Percentiles rank a stretch among this genome's conserved stretches.
Evolutionary conservation across 768 basidiomycete species (phyloP).

Genomic region (Auricularia cornea): DNA sequence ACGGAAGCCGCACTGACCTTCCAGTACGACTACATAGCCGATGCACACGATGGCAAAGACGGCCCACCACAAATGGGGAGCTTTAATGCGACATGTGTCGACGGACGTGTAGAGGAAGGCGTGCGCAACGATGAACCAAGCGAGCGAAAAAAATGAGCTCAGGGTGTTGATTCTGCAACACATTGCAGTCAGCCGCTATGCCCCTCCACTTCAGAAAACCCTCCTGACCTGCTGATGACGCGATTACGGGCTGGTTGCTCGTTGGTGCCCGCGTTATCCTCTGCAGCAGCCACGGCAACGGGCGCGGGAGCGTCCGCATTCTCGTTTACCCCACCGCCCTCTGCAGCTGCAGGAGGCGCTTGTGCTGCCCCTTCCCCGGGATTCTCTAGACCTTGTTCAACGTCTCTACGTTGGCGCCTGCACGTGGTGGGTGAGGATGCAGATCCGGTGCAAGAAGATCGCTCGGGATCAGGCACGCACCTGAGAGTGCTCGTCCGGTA

Average conservation of each 20-base stretch:
- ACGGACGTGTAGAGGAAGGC: conserved; percentile 72
- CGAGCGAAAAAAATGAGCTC: conserved; percentile 61
- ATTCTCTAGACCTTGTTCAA: background rate
- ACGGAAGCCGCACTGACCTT: conserved; percentile 19
- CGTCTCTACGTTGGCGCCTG: background rate
- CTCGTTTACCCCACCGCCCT: background rate
- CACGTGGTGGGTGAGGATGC: background rate
- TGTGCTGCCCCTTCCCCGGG: background rate
- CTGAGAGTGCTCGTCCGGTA: background rate
- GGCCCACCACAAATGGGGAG: conserved; percentile 85
- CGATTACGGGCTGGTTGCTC: background rate
- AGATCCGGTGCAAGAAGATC: background rate
- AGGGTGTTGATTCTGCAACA: conserved; percentile 48
- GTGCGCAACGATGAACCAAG: conserved; percentile 78
- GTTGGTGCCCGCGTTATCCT: background rate
- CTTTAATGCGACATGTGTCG: conserved; percentile 58
- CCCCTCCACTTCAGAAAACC: background rate
- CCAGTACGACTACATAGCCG: conserved; percentile 64
- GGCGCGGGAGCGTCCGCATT: background rate
- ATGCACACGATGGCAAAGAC: conserved; percentile 72
- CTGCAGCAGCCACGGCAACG: background rate
- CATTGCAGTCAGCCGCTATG: background rate
- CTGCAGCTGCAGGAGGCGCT: background rate
- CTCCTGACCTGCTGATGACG: background rate
- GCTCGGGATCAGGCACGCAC: background rate